Evolutionary conservation across 352 stramenopile genomes (phyloP).

Genomic region (Phytophthora pistaciae): DNA sequence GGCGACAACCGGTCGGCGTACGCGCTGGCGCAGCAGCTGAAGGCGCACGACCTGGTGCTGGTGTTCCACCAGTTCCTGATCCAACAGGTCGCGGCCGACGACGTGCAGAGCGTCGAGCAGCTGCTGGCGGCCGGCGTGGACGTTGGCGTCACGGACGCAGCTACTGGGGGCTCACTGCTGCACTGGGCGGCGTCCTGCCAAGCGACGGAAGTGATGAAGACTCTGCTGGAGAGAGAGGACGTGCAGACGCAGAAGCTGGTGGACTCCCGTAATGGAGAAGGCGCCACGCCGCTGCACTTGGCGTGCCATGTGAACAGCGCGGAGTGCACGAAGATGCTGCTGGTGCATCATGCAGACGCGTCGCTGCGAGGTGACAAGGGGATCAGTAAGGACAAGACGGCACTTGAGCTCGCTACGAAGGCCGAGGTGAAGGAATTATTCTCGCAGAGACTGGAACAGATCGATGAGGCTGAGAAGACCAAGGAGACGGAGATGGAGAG

Average conservation of each 20-base stretch:
- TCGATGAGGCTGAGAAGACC: background rate
- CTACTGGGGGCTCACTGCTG: constrained; percentile 68
- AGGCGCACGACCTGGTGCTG: constrained; percentile 69
- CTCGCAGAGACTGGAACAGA: constrained; percentile 6
- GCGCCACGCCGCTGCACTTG: constrained; percentile 80
- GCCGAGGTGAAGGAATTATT: constrained; percentile 57
- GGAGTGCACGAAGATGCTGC: constrained; percentile 63
- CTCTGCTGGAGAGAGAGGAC: constrained; percentile 53
- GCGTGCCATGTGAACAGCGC: constrained; percentile 66
- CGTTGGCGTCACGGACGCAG: constrained; percentile 59
- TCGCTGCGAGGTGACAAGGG: constrained; percentile 56
- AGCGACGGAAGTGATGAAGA: constrained; percentile 58
- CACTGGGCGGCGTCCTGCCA: constrained; percentile 86
- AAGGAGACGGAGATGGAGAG: background rate
- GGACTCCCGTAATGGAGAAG: constrained; percentile 69
- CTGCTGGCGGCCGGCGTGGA: constrained; percentile 74
- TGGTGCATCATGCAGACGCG: constrained; percentile 53
- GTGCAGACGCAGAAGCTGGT: constrained; percentile 50
- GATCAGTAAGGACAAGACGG: constrained; percentile 63
- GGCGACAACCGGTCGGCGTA: constrained; percentile 61
- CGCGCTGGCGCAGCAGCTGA: constrained; percentile 64
- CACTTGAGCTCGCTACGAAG: constrained; percentile 61
- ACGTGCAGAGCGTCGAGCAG: constrained; percentile 59
- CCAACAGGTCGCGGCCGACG: constrained; percentile 80
- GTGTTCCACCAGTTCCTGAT: constrained; percentile 91